Base-by-base conservation (phyloP, 345 rosid species). In the Rhodomyrtus tomentosa region DNA sequence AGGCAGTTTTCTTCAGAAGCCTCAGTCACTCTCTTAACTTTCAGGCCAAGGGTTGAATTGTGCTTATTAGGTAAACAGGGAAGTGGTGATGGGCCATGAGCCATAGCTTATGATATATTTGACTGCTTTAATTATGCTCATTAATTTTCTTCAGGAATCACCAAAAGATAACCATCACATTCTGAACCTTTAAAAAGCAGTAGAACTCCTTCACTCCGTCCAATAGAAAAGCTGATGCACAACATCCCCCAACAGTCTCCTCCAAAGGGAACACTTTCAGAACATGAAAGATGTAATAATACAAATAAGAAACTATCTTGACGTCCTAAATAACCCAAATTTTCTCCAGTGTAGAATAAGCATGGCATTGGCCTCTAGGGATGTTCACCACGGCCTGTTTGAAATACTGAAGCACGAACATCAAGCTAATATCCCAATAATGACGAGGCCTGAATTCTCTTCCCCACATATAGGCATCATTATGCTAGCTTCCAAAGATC, bases 401-500 rank as follows among this genome's bases (percentile, higher is more conserved):
- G 79, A 68, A 68, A 36, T 68, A 68, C 79, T 36, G 79, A 68
- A 68, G 79, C 79, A 68, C 79, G 79, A 68, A 18, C 79, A 68
- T 36, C 76, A 68, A 68, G 76, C 76, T 68, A 68, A 25, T 12
- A 68, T 68, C 79, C 74, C 79, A 68, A 68, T 68, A 68, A 68
- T 68, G 79, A 36, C 79, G 22, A 68, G 79, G 79, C 79, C 76
- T 68, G 79, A 68, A 68, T 81, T 81, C 83, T 81, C 83, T 81
- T 83, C 87, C 93, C 87, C 87, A 83, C 85, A 59, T 58, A 82
- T 85, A 87, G 80, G 86, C 86, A 86, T 72, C 90, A 84, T 40
- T 87, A 88, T 62, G 87, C 85, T 84, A 87, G 86, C 96, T 89
- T 87, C 90, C 88, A 84, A 88, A 74, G 85, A 84, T 86, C 91